These are phyloP conservation scores for Pisolithus microcarpus DNA, from an alignment of 768 basidiomycete species.

Conservation along the genomic window DNA sequence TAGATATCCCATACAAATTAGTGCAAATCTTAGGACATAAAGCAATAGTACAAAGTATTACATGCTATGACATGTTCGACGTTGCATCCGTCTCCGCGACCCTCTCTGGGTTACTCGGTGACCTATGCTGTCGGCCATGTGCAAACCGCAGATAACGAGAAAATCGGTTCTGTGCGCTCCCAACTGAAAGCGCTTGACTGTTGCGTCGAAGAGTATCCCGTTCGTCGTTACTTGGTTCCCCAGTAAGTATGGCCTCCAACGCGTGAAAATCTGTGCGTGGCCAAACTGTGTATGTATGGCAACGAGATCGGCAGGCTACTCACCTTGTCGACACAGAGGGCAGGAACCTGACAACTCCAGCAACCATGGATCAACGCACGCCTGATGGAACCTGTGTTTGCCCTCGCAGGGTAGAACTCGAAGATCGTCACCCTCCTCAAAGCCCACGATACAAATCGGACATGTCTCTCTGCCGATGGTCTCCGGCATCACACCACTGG, in stretches of 20 bases:
- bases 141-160: slow-evolving; percentile 54
- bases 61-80: too few species aligned
- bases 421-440: slow-evolving; percentile 89
- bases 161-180: slow-evolving; percentile 36
- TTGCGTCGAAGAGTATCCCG: slow-evolving; percentile 4
- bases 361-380: slow-evolving; percentile 91
- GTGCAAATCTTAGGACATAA: too few species aligned
- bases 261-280: slow-evolving; percentile 47
- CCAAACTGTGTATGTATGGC: background rate
- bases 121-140: slow-evolving; percentile 38
- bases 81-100: background rate
- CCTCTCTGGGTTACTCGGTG: slow-evolving; percentile 12
- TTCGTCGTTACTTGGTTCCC: slow-evolving; percentile 20
- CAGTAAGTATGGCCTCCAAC: slow-evolving; percentile 49
- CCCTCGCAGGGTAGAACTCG: slow-evolving; percentile 88
- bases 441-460: slow-evolving; percentile 92
- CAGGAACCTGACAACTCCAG: slow-evolving; percentile 85
- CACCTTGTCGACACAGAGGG: slow-evolving; percentile 88
- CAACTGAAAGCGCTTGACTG: slow-evolving; percentile 11
- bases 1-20: too few species aligned
- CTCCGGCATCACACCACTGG: slow-evolving; percentile 39
- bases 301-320: slow-evolving; percentile 8
- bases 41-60: too few species aligned
- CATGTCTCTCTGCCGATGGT: slow-evolving; percentile 80
- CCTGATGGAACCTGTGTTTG: slow-evolving; percentile 83